Percentiles rank a stretch among this genome's conserved stretches.
These are phyloP conservation scores for Agaricus blazei DNA, from an alignment of 768 basidiomycete genomes.

Conservation along the genomic window DNA sequence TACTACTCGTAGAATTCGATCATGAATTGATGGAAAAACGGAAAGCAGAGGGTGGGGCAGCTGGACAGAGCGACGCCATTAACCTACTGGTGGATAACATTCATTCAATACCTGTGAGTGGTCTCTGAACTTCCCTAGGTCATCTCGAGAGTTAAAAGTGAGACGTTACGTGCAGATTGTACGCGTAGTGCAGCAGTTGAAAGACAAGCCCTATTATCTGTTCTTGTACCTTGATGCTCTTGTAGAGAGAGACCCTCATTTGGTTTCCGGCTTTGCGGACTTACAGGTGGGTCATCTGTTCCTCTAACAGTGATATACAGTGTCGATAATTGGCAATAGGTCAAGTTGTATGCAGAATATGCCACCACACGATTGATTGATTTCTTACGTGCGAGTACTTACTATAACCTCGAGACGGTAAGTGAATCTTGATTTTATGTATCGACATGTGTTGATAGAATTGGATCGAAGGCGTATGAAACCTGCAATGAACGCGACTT, in stretches of 20 bases:
- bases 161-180: slow-evolving; percentile 49
- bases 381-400: slow-evolving; percentile 85
- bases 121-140: not conserved
- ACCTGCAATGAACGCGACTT: slow-evolving; percentile 82
- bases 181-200: slow-evolving; percentile 85
- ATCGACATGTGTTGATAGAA: not conserved
- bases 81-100: slow-evolving; percentile 87
- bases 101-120: slow-evolving; percentile 87
- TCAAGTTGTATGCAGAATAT: slow-evolving; percentile 89
- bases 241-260: slow-evolving; percentile 78
- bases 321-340: slow-evolving; percentile 31
- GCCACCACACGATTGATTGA: slow-evolving; percentile 77
- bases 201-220: slow-evolving; percentile 69
- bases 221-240: slow-evolving; percentile 92
- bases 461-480: slow-evolving; percentile 61
- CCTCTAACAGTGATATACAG: not conserved
- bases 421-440: not conserved
- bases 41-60: slow-evolving; percentile 31
- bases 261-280: slow-evolving; percentile 80
- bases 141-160: not conserved
- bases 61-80: slow-evolving; percentile 69
- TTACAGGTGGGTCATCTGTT: slow-evolving; percentile 51
- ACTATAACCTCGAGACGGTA: slow-evolving; percentile 86
- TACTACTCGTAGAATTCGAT: slow-evolving; percentile 92
- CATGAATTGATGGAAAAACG: slow-evolving; percentile 72